These are phyloP conservation scores for Amanita polypyramis DNA, from an alignment of 768 basidiomycete species.

Conservation along the genomic window DNA sequence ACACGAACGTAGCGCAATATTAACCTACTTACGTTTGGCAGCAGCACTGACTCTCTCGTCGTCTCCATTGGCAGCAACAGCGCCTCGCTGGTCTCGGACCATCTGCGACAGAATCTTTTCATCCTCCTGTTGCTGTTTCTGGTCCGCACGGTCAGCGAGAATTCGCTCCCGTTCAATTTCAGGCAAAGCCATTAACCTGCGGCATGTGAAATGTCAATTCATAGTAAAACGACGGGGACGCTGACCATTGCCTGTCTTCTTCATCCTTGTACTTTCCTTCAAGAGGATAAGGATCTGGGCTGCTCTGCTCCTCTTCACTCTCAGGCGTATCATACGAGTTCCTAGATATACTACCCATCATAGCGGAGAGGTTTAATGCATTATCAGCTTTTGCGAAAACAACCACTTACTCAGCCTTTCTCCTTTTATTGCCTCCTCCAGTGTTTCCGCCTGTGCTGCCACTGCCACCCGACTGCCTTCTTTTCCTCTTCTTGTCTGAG, in stretches of 20 bases:
- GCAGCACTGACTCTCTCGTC: conserved; percentile 59
- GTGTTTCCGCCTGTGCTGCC: conserved; percentile 6
- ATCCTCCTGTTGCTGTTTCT: conserved; percentile 68
- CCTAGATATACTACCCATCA: conserved; percentile 21
- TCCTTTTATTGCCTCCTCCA: conserved; percentile 32
- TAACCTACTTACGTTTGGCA: conserved; percentile 54
- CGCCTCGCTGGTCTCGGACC: conserved; percentile 51
- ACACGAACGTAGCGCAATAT: conserved; percentile 4
- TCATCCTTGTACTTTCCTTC: conserved; percentile 90
- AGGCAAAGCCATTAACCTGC: conserved; percentile 66
- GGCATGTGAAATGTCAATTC: conserved; percentile 9
- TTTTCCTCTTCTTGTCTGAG: conserved; percentile 53
- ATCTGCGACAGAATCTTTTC: conserved; percentile 64
- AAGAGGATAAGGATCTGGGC: conserved; percentile 66
- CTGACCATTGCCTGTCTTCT: conserved; percentile 72
- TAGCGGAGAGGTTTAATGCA: too few relatives aligned
- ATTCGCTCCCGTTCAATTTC: conserved; percentile 89
- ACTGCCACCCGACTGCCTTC: conserved; percentile 30
- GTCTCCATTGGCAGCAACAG: conserved; percentile 22
- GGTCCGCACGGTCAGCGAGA: conserved; percentile 69
- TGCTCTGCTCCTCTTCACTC: conserved; percentile 46
- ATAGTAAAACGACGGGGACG: conserved; percentile 7
- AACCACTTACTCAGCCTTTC: conserved; percentile 58
- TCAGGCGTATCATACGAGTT: conserved; percentile 52
- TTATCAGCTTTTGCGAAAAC: background rate